These are phyloP conservation scores for Oxytropis ochrocephala DNA, from an alignment of 306 rosid species.

Conservation along the genomic window DNA sequence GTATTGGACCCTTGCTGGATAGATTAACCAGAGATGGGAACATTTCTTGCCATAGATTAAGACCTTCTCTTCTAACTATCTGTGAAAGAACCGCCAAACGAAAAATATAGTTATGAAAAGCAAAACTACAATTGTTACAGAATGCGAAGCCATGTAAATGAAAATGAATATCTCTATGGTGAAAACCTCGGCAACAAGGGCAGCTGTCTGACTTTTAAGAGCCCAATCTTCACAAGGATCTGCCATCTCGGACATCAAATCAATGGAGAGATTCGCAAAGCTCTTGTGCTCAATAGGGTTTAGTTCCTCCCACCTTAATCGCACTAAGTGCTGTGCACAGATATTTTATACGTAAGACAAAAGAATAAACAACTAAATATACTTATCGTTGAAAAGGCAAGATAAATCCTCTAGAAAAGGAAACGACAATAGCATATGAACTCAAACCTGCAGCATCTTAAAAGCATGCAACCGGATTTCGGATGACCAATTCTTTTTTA, in stretches of 20 bases:
- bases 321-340: slow-evolving; percentile 76
- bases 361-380: not conserved
- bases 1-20: slow-evolving; percentile 83
- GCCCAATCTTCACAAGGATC: slow-evolving; percentile 91
- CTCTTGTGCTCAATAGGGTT: slow-evolving; percentile 54
- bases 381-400: not conserved
- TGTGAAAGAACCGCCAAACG: slow-evolving; percentile 32
- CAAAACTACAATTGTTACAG: not conserved
- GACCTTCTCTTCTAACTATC: slow-evolving; percentile 89
- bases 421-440: slow-evolving; percentile 16
- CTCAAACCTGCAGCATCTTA: slow-evolving; percentile 84
- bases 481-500: slow-evolving; percentile 80
- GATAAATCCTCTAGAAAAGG: not conserved
- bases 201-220: slow-evolving; percentile 95
- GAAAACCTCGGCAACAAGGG: slow-evolving; percentile 92
- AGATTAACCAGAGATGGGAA: slow-evolving; percentile 65
- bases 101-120: not conserved
- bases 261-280: slow-evolving; percentile 66
- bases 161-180: slow-evolving; percentile 5
- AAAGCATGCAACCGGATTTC: slow-evolving; percentile 95
- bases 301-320: slow-evolving; percentile 91
- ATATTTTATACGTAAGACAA: slow-evolving; percentile 10
- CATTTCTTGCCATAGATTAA: slow-evolving; percentile 71
- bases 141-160: slow-evolving; percentile 6
- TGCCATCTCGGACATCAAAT: slow-evolving; percentile 81